Evolutionary conservation across 192 early-diverging fungal species (phyloP).

Genomic region (Neocallimastix lanati): DNA sequence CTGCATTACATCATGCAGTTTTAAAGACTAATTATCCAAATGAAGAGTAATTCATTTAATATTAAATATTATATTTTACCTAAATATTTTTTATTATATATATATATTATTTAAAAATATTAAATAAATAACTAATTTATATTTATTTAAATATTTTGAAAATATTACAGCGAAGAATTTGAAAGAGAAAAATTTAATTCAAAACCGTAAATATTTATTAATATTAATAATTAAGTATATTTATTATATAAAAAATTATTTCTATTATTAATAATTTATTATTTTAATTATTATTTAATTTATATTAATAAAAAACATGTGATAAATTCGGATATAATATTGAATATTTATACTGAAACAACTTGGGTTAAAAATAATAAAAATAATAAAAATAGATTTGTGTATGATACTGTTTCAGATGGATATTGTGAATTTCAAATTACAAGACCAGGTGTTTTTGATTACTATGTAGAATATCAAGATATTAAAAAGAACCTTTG

Average conservation of each 20-base stretch:
- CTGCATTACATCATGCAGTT: constrained; percentile 48
- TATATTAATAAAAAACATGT: too few relatives aligned
- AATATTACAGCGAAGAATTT: constrained; percentile 5
- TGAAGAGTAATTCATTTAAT: constrained; percentile 24
- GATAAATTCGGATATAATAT: too few relatives aligned
- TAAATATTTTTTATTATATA: too few relatives aligned
- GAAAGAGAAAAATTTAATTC: background rate
- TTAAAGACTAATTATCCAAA: constrained; percentile 77
- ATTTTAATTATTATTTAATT: too few relatives aligned
- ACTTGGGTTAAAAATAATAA: background rate
- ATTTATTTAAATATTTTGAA: too few relatives aligned
- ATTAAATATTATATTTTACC: background rate
- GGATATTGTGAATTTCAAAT: constrained; percentile 47
- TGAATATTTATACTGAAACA: too few relatives aligned
- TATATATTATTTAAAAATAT: too few relatives aligned
- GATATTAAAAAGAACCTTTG: background rate
- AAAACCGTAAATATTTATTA: constrained; percentile 1
- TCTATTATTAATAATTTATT: too few relatives aligned
- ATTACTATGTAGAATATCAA: constrained; percentile 64
- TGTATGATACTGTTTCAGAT: constrained; percentile 26
- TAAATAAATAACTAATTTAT: too few relatives aligned
- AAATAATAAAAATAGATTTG: constrained; percentile 9
- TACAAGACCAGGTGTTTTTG: constrained; percentile 55
- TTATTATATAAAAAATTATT: too few relatives aligned
- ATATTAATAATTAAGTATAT: too few relatives aligned